Base-by-base conservation (phyloP, 1,139 yeast species). In the Ogataea hybrid region DNA sequence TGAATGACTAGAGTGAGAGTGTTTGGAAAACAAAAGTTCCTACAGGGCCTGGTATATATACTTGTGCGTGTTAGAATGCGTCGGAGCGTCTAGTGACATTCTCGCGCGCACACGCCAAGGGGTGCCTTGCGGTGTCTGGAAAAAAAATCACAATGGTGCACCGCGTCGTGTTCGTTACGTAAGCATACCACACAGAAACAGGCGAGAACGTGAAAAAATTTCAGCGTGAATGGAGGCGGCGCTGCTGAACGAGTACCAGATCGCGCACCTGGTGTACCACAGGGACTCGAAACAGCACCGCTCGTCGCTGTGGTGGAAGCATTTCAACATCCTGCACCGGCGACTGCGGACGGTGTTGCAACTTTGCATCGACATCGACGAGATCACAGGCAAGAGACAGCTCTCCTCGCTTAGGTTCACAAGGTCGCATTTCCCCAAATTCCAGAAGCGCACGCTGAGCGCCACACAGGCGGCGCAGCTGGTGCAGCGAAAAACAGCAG, bases 261-360 rank as follows among this genome's bases (percentile, higher is more conserved):
- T 85, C 3, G 58, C 85, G 7, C 83, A 78, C 51, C 61, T 87
- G 35, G 52, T 86, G 4, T 79, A 83, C 56, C 87, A 83, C 52
- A 67, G 95, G 47, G 84, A 82, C 59, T 70, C 71, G 48, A 86
- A 86, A 58, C 96, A 88, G 61, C 96, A 87, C 54, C 67, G 81
- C n/a, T 74, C 72, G 12, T 75, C 85, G 31, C 59, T 58, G 17
- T 88, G 96, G 96, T 88, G 95, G 90, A 73, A 68, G 44, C 72
- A 77, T 47, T 66, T 88, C 38, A 71, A 79, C 46, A 72, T 82
- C n/a, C 58, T 85, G 20, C 82, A 83, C 50, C 70, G 95, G 27
- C 67, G 74, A 35, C 51, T 79, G 14, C 65, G 80, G 6, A 68
- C 69, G 38, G 60, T 79, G 49, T 55, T 68, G 21, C 53, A 50